Percentiles rank a stretch among this genome's conserved stretches.
phyloP scores from a whole-genome alignment of 495 filamentous ascomycete species.

The Penicillium argentinense region DNA sequence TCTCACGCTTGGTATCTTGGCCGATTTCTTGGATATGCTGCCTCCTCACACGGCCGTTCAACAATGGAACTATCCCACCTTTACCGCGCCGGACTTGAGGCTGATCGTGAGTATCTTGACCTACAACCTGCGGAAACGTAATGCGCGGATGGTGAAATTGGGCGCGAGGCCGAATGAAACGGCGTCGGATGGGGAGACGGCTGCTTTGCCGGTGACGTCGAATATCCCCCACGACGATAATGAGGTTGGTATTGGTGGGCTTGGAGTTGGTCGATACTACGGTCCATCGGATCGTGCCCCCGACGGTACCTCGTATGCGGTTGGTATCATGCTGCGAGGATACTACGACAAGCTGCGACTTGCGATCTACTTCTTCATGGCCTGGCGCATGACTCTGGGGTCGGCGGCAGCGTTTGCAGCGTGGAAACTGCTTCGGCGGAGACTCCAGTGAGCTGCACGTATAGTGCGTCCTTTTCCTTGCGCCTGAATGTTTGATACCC shows the following conservation, averaged over 20 bases:
- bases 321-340: constrained; percentile 64
- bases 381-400: constrained; percentile 37
- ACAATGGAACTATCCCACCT: constrained; percentile 72
- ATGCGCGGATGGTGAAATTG: constrained; percentile 43
- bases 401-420: constrained; percentile 32
- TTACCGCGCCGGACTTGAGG: constrained; percentile 64
- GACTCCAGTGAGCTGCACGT: not conserved
- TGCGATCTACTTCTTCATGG: constrained; percentile 55
- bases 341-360: constrained; percentile 65
- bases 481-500: no score
- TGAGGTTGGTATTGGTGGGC: constrained; percentile 45
- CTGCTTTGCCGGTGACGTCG: constrained; percentile 38
- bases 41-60: constrained; percentile 61
- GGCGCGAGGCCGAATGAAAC: constrained; percentile 39
- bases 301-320: constrained; percentile 43
- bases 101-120: constrained; percentile 62
- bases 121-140: constrained; percentile 57
- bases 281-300: constrained; percentile 26
- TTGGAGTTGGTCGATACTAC: constrained; percentile 49
- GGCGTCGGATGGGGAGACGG: constrained; percentile 42
- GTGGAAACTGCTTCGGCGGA: constrained; percentile 32
- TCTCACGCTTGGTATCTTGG: constrained; percentile 67
- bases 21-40: constrained; percentile 71
- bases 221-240: constrained; percentile 31
- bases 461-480: no score